Evolutionary conservation across 495 filamentous ascomycete genomes (phyloP).

Genomic region (Penicillium fimorum): DNA sequence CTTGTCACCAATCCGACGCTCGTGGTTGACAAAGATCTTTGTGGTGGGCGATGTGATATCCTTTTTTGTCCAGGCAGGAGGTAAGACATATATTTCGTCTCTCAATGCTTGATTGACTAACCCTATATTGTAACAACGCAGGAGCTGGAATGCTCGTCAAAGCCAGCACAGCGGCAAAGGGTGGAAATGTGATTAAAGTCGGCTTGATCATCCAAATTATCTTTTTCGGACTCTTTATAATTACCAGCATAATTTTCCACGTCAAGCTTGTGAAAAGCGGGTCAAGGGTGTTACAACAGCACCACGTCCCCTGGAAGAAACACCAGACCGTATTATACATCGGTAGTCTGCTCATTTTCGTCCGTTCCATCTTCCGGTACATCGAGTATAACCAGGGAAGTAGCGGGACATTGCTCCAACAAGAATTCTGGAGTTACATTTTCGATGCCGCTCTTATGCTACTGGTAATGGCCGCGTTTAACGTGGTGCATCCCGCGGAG

Average conservation of each 20-base stretch:
- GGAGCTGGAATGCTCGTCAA: neutral
- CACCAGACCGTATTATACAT: neutral
- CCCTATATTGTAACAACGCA: neutral
- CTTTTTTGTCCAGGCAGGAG: constrained; percentile 10
- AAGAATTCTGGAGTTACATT: neutral
- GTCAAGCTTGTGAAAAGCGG: neutral
- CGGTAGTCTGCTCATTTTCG: neutral
- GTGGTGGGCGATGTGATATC: constrained; percentile 23
- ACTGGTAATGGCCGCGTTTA: neutral
- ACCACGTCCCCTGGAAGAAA: neutral
- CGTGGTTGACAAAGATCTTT: constrained; percentile 23
- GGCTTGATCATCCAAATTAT: neutral
- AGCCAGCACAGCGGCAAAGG: neutral
- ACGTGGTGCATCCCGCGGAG: constrained; percentile 1
- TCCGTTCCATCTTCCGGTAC: neutral
- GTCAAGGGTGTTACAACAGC: neutral
- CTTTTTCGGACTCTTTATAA: neutral
- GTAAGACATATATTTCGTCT: neutral
- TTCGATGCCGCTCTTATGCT: neutral
- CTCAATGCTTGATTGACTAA: neutral
- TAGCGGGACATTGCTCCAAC: neutral
- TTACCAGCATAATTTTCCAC: neutral
- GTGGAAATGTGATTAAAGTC: neutral
- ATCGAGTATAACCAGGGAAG: neutral
- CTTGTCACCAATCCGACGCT: neutral